A percentile compares a stretch with the other conserved stretches of the same genome.
Evolutionary conservation across 2,329 filamentous ascomycete genomes (phyloP).

Genomic region (Ustulina deusta): DNA sequence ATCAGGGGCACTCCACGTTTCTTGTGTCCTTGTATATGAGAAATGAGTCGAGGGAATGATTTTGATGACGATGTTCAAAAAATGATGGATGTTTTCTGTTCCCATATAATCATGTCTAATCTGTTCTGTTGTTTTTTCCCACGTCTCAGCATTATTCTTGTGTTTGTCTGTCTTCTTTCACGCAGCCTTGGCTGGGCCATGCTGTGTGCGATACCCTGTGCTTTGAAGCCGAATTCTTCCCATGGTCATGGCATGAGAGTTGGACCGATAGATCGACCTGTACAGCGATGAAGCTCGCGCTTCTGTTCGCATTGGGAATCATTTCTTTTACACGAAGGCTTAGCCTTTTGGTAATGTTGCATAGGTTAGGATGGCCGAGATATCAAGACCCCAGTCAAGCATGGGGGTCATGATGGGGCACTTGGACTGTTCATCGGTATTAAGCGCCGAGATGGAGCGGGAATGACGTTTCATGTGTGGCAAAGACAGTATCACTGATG

Average conservation of each 20-base stretch:
- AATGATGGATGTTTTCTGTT: constrained; percentile 26
- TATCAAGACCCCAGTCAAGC: constrained; percentile 12
- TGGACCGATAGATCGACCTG: constrained; percentile 52
- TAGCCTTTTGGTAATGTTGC: constrained; percentile 30
- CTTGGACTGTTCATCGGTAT: constrained; percentile 27
- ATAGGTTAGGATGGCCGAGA: constrained; percentile 28
- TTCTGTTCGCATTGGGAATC: constrained; percentile 50
- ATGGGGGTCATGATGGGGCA: constrained; percentile 27
- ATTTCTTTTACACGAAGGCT: constrained; percentile 33
- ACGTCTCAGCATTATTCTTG: constrained; percentile 35
- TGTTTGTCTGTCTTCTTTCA: constrained; percentile 50
- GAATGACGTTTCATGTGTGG: constrained; percentile 38
- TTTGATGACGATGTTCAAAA: constrained; percentile 41
- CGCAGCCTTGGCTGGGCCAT: constrained; percentile 51
- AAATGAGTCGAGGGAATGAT: constrained; percentile 42
- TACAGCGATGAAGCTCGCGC: constrained; percentile 54
- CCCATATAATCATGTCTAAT: constrained; percentile 38
- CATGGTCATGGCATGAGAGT: constrained; percentile 52
- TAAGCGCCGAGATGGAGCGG: constrained; percentile 34
- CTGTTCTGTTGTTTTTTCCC: constrained; percentile 39
- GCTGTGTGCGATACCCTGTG: constrained; percentile 51
- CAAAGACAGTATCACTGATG: constrained; percentile 33
- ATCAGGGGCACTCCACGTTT: constrained; percentile 32
- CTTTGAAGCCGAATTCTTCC: constrained; percentile 50
- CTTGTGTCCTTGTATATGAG: constrained; percentile 49